Evolutionary conservation across 1,284 basidiomycete species (phyloP).

Genomic region (Cutaneotrichosporon sp.): DNA sequence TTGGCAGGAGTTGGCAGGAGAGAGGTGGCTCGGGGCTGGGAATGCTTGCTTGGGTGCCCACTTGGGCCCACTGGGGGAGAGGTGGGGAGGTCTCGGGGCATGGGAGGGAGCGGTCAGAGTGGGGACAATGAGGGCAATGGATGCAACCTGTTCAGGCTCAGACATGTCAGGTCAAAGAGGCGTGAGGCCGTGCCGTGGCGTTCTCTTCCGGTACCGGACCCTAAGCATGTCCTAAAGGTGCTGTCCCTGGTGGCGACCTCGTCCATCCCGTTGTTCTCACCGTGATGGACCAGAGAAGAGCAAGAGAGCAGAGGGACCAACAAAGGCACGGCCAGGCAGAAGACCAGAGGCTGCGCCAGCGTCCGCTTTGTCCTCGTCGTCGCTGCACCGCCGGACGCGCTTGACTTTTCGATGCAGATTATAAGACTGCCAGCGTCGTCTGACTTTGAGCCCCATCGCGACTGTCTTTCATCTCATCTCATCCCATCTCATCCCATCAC

Average conservation of each 20-base stretch:
- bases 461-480: constrained; percentile 9
- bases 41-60: too few relatives aligned
- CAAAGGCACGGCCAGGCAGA: not conserved
- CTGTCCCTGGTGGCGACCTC: not conserved
- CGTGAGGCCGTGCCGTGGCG: not conserved
- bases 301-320: not conserved
- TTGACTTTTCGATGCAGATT: not conserved
- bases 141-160: not conserved
- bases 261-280: not conserved
- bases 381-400: not conserved
- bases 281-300: not conserved
- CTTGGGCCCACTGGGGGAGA: too few relatives aligned
- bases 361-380: not conserved
- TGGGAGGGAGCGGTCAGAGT: too few relatives aligned
- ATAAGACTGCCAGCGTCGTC: not conserved
- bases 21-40: too few relatives aligned
- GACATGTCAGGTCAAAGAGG: not conserved
- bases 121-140: not conserved
- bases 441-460: constrained; percentile 1
- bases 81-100: too few relatives aligned
- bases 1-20: too few relatives aligned
- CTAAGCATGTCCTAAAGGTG: not conserved
- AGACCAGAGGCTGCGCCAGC: not conserved
- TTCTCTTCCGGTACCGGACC: not conserved
- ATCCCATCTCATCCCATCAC: not conserved